Evolutionary conservation across 768 basidiomycete genomes (phyloP), one percentile per base, ranked within the genome.

Genomic region (Rhodotorula toruloides): DNA sequence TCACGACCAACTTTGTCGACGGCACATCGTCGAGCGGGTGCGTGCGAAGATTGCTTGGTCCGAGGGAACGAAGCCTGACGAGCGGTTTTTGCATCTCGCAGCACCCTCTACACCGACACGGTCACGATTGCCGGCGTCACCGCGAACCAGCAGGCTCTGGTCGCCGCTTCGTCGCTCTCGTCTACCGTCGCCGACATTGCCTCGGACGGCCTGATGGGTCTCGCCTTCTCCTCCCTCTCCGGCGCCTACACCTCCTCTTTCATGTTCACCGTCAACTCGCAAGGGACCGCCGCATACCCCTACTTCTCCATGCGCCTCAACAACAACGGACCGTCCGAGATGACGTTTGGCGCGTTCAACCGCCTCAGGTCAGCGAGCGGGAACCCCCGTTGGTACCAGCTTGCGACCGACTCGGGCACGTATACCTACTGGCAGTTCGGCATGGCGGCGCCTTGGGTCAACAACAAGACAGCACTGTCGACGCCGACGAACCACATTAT

Each of bases 1-100:
- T 72, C 47, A 55, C 66, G 1, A 72, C 74, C 47, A 64, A 54
- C 57, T 76, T 74, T 55, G 75, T 72, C 44, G 75, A 76, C 40
- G 73, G 75, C 5, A 67, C 70, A 12, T 54, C 64, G 1, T 68
- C 74, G 37, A 40, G 32, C 27, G 74, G 74, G 29, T 53, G 42
- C 7, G 62, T 72, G 37, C 64, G 64, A 59, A 48, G 40, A 22
- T 4, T 34, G 29, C 25, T 19, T 16, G 10, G 31, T 32, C n/a
- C n/a, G n/a, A n/a, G 44, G 21, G 3, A 6, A 17, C 14, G 32
- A 34, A 32, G 34, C 11, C 14, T 32, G 10, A 67, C 47, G 37
- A 37, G 25, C 65, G n/a, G 47, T 48, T 6, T 66, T 58, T 64
- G 59, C 31, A 61, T 58, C 3, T 61, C 64, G 10, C n/a, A 71